phyloP scores from a whole-genome alignment of 306 rosid genomes.

The Mimosa pudica region DNA sequence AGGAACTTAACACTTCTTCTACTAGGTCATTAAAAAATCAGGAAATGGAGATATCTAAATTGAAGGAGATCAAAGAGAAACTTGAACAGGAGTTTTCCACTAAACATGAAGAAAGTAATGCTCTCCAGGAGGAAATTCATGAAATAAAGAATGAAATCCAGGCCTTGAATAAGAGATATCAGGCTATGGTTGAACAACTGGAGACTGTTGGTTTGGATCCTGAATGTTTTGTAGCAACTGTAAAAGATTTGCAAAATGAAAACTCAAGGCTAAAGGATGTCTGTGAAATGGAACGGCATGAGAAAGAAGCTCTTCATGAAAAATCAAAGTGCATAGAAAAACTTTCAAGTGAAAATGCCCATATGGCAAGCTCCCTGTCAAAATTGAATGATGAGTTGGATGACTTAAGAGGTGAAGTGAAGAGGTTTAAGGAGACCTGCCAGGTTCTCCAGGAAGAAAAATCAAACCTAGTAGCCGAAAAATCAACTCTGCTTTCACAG shows the following conservation, averaged over 20 bases:
- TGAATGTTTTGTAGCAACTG: conserved; percentile 58
- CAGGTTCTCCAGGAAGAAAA: conserved; percentile 78
- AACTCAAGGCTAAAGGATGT: conserved; percentile 65
- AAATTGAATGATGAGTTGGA: conserved; percentile 70
- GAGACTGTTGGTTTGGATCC: conserved; percentile 75
- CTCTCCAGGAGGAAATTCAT: conserved; percentile 61
- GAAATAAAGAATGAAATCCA: conserved; percentile 71
- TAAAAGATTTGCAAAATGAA: conserved; percentile 73
- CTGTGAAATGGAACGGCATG: conserved; percentile 59
- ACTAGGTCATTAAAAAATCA: conserved; percentile 52
- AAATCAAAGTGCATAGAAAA: conserved; percentile 67
- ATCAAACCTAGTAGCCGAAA: conserved; percentile 67
- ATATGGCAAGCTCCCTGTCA: conserved; percentile 62
- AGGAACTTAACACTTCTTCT: conserved; percentile 57
- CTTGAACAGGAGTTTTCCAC: conserved; percentile 66
- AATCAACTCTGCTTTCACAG: conserved; percentile 73
- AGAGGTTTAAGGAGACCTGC: conserved; percentile 69
- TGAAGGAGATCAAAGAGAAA: conserved; percentile 86
- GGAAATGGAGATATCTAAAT: conserved; percentile 68
- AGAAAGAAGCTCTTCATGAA: conserved; percentile 68
- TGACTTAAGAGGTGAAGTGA: conserved; percentile 50
- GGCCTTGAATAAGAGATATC: conserved; percentile 63
- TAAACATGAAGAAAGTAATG: conserved; percentile 68
- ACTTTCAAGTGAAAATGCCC: conserved; percentile 60
- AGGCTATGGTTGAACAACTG: conserved; percentile 66